These are phyloP conservation scores for Orbilia blumenaviensis DNA, from an alignment of 2,329 filamentous ascomycete genomes.

Conservation along the genomic window DNA sequence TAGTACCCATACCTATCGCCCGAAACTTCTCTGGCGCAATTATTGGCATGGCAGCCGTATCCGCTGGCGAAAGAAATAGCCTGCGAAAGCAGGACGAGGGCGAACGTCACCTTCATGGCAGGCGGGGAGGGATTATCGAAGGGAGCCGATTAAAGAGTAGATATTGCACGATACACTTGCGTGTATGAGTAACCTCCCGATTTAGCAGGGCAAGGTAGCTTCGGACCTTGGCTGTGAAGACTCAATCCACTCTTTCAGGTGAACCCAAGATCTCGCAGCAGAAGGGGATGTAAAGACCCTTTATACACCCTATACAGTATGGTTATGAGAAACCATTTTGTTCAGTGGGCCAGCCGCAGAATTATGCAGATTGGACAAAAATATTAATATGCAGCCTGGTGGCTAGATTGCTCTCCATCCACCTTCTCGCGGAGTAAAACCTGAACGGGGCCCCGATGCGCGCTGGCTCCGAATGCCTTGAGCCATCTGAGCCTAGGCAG, in stretches of 20 bases:
- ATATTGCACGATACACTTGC: slow-evolving; percentile 31
- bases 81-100: slow-evolving; percentile 18
- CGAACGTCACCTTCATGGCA: slow-evolving; percentile 36
- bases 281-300: slow-evolving; percentile 31
- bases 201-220: slow-evolving; percentile 8
- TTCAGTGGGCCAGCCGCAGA: slow-evolving; percentile 27
- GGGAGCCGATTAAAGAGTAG: slow-evolving; percentile 32
- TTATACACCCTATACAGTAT: slow-evolving; percentile 27
- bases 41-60: slow-evolving; percentile 16
- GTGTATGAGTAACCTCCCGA: slow-evolving; percentile 32
- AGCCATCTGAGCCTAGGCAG: slow-evolving; percentile 22
- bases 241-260: slow-evolving; percentile 31
- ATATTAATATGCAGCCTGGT: slow-evolving; percentile 18
- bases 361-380: slow-evolving; percentile 31
- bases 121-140: slow-evolving; percentile 13
- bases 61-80: slow-evolving; percentile 21
- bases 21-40: slow-evolving; percentile 17
- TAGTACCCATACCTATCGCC: slow-evolving; percentile 6
- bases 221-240: slow-evolving; percentile 25
- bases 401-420: slow-evolving; percentile 39
- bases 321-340: slow-evolving; percentile 9
- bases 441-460: slow-evolving; percentile 2
- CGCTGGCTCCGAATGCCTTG: slow-evolving; percentile 6
- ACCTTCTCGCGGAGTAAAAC: slow-evolving; percentile 24
- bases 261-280: slow-evolving; percentile 16